These are phyloP conservation scores for Cyphellophora attinorum DNA, from an alignment of 2,329 filamentous ascomycete species.

Conservation along the genomic window DNA sequence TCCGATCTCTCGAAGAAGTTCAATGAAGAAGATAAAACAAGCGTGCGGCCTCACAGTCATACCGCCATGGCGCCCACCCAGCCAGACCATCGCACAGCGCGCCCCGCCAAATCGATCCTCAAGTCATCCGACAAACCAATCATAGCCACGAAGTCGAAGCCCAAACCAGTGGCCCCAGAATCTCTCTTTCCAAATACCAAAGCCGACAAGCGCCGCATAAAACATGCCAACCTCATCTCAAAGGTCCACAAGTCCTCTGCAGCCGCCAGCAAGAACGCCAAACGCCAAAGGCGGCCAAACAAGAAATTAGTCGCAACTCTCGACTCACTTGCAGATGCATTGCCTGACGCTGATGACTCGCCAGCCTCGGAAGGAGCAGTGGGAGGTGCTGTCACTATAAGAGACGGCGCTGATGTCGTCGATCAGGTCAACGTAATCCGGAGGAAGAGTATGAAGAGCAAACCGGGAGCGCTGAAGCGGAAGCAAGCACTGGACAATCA, in stretches of 20 bases:
- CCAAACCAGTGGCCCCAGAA: neutral
- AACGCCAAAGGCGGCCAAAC: conserved; percentile 53
- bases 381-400: conserved; percentile 24
- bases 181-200: conserved; percentile 59
- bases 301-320: conserved; percentile 74
- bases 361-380: conserved; percentile 33
- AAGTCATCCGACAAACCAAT: neutral
- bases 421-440: conserved; percentile 57
- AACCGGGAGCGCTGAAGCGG: conserved; percentile 71
- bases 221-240: conserved; percentile 69
- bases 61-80: too few relatives aligned
- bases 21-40: too few relatives aligned
- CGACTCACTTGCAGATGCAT: conserved; percentile 66
- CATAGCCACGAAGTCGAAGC: neutral
- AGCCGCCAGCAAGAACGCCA: conserved; percentile 34
- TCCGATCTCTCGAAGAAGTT: too few relatives aligned
- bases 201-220: conserved; percentile 72
- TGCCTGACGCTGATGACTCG: conserved; percentile 54
- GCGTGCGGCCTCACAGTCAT: too few relatives aligned
- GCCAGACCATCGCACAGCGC: neutral
- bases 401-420: conserved; percentile 17
- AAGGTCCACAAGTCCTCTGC: conserved; percentile 57
- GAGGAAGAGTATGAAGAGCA: conserved; percentile 64
- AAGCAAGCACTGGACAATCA: conserved; percentile 70
- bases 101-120: neutral